phyloP scores from a whole-genome alignment of 1,284 basidiomycete species.

The Fistulinella cinereoalba region DNA sequence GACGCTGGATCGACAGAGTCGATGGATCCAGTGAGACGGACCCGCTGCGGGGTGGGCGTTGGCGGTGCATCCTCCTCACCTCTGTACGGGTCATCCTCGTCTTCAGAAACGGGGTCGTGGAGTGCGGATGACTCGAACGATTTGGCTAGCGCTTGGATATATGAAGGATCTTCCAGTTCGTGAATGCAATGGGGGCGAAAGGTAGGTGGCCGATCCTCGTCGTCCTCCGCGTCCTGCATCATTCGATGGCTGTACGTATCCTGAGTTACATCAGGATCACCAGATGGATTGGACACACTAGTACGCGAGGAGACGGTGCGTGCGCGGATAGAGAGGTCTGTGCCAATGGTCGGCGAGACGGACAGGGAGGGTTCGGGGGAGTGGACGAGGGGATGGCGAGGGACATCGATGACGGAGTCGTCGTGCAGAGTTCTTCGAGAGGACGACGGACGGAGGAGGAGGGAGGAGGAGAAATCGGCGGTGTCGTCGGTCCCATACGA shows the following conservation, averaged over 20 bases:
- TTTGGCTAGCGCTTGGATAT: slow-evolving; percentile 24
- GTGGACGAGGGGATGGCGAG: slow-evolving; percentile 32
- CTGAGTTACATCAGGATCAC: slow-evolving; percentile 6
- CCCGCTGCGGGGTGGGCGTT: slow-evolving; percentile 26
- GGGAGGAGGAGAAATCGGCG: slow-evolving; percentile 23
- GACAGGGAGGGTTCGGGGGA: slow-evolving; percentile 38
- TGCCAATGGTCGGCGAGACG: slow-evolving; percentile 38
- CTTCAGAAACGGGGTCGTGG: background rate
- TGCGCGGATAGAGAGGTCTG: slow-evolving; percentile 35
- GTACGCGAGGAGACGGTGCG: slow-evolving; percentile 32
- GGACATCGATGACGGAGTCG: slow-evolving; percentile 31
- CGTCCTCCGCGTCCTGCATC: slow-evolving; percentile 23
- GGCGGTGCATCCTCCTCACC: slow-evolving; percentile 8
- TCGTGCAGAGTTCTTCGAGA: no score
- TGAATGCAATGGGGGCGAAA: slow-evolving; percentile 46
- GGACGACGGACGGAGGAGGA: slow-evolving; percentile 26
- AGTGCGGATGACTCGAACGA: slow-evolving; percentile 7
- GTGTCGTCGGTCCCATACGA: slow-evolving; percentile 23
- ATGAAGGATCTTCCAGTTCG: slow-evolving; percentile 46
- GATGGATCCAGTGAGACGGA: slow-evolving; percentile 55
- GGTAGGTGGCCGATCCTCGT: slow-evolving; percentile 14
- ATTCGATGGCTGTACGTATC: slow-evolving; percentile 10
- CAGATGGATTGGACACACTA: slow-evolving; percentile 29
- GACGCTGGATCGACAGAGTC: slow-evolving; percentile 44
- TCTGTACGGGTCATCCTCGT: background rate